phyloP scores from a whole-genome alignment of 495 filamentous ascomycete species.

The Xanthoparmelia taractica region DNA sequence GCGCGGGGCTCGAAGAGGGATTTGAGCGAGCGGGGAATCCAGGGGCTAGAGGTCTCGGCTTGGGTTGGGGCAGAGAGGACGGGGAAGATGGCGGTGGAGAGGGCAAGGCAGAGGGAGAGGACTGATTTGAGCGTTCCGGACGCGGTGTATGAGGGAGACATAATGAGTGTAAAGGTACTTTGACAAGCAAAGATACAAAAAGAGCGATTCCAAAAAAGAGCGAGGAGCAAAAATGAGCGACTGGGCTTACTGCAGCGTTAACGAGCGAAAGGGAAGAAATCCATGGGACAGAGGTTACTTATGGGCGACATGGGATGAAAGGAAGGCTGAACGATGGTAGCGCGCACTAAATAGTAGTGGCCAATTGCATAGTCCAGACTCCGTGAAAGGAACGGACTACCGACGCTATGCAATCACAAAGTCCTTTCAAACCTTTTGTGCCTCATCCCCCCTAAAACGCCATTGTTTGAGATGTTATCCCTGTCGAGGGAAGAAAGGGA shows the following conservation, averaged over 20 bases:
- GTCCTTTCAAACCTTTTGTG: neutral
- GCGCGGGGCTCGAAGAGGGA: neutral
- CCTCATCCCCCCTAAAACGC: neutral
- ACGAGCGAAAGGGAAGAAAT: neutral
- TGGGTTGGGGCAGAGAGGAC: conserved; percentile 6
- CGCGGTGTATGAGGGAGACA: neutral
- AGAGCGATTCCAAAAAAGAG: conserved; percentile 2
- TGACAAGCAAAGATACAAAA: conserved; percentile 6
- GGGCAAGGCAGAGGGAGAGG: conserved; percentile 3
- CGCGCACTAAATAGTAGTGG: neutral
- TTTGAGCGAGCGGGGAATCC: neutral
- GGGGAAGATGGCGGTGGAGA: neutral
- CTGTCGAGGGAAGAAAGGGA: neutral
- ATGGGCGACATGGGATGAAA: neutral
- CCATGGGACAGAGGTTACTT: neutral
- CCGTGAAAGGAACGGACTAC: neutral
- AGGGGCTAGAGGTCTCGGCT: neutral
- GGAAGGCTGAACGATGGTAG: neutral
- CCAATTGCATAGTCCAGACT: neutral
- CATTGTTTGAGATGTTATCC: neutral
- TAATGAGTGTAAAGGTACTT: neutral
- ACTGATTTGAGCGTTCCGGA: conserved; percentile 7
- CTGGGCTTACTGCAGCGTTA: neutral
- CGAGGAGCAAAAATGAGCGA: neutral
- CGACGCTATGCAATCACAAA: neutral